A percentile compares a stretch with the other conserved stretches of the same genome.
These are phyloP conservation scores for Colletotrichum tanaceti DNA, from an alignment of 2,329 filamentous ascomycete species.

Conservation along the genomic window DNA sequence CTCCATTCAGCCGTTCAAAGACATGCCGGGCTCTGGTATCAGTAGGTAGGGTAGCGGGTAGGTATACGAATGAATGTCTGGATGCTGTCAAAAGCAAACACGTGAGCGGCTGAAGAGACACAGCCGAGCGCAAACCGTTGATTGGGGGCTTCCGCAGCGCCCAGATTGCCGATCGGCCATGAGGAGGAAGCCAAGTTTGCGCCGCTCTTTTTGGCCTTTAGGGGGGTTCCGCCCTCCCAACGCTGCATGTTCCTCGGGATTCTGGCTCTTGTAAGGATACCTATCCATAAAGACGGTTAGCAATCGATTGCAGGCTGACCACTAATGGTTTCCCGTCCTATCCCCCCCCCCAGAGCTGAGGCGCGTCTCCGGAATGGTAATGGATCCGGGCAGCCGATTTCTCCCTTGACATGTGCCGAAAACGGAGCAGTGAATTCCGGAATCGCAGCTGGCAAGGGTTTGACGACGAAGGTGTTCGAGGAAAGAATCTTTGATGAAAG, in stretches of 20 bases:
- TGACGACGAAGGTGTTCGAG: not conserved
- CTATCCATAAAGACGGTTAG: slow-evolving; percentile 20
- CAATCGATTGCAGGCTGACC: slow-evolving; percentile 26
- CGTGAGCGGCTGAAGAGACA: not conserved
- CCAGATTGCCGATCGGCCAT: slow-evolving; percentile 22
- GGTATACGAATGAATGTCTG: not conserved
- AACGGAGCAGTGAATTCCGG: slow-evolving; percentile 32
- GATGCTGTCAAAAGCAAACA: slow-evolving; percentile 8
- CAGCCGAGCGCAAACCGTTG: slow-evolving; percentile 18
- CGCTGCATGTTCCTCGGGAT: slow-evolving; percentile 15
- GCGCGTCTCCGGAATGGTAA: slow-evolving; percentile 26
- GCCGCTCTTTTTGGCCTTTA: not conserved
- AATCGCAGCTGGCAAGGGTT: slow-evolving; percentile 5
- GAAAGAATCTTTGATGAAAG: not conserved
- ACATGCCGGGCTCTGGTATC: not conserved
- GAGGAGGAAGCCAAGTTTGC: slow-evolving; percentile 35
- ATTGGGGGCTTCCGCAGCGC: slow-evolving; percentile 23
- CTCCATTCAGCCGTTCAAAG: not conserved
- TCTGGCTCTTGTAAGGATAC: not conserved
- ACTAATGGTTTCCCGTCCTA: slow-evolving; percentile 33
- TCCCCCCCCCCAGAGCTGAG: slow-evolving; percentile 24
- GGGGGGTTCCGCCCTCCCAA: slow-evolving; percentile 13
- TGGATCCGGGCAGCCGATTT: slow-evolving; percentile 28
- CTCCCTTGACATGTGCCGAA: slow-evolving; percentile 36
- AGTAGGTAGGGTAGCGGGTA: too few relatives aligned